A percentile compares a stretch with the other conserved stretches of the same genome.
phyloP scores from a whole-genome alignment of 768 basidiomycete species.

The Pisolithus tinctorius region DNA sequence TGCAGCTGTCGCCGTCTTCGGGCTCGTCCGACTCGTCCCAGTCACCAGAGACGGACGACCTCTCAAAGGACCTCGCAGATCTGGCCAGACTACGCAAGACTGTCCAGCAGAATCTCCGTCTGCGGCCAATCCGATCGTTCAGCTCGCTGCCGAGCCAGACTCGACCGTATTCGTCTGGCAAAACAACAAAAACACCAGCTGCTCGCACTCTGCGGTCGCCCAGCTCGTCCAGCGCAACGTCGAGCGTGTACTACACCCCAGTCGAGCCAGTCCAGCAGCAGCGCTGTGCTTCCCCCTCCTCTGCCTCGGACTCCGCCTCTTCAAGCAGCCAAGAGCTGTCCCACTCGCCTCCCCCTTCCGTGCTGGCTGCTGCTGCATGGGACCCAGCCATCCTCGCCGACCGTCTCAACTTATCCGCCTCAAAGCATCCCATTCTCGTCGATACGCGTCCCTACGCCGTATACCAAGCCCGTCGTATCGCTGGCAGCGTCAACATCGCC shows the following conservation, averaged over 20 bases:
- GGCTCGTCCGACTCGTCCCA: constrained; percentile 11
- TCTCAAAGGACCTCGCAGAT: constrained; percentile 59
- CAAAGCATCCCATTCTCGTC: constrained; percentile 59
- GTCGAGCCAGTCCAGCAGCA: constrained; percentile 21
- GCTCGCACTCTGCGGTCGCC: constrained; percentile 19
- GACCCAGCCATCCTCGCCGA: constrained; percentile 40
- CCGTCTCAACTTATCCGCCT: constrained; percentile 36
- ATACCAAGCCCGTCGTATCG: constrained; percentile 59
- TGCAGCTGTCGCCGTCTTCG: constrained; percentile 16
- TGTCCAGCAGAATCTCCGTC: constrained; percentile 70
- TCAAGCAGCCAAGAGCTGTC: constrained; percentile 13
- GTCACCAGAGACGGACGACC: constrained; percentile 39
- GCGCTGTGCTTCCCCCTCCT: constrained; percentile 13
- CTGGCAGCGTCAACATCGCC: constrained; percentile 72
- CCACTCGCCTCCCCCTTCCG: constrained; percentile 11
- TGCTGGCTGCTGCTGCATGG: constrained; percentile 31
- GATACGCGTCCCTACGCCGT: constrained; percentile 72
- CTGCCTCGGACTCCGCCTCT: constrained; percentile 1
- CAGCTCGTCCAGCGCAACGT: constrained; percentile 41
- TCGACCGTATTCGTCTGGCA: constrained; percentile 2
- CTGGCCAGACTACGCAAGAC: constrained; percentile 64
- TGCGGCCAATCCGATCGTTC: constrained; percentile 67
- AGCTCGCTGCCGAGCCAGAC: constrained; percentile 42
- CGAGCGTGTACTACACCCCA: constrained; percentile 50
- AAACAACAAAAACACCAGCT: constrained; percentile 5